These are phyloP conservation scores for Ogataea chonburiensis DNA, from an alignment of 805 yeast species.

Conservation along the genomic window DNA sequence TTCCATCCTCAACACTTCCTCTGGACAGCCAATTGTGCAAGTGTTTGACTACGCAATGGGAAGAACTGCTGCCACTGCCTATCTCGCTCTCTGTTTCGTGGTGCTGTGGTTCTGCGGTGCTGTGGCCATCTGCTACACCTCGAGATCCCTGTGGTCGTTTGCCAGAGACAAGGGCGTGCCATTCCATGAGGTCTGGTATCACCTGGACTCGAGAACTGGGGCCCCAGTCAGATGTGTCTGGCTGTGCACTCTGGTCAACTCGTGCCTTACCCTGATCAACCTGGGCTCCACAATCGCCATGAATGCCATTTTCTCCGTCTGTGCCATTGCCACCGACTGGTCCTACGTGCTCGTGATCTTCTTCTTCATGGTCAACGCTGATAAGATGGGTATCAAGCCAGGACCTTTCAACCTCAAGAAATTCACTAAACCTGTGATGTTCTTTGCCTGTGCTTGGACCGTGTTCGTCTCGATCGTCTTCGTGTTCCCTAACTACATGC, in stretches of 20 bases:
- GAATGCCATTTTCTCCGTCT: slow-evolving; percentile 53
- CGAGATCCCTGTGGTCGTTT: slow-evolving; percentile 56
- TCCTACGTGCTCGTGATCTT: slow-evolving; percentile 48
- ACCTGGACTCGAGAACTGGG: slow-evolving; percentile 40
- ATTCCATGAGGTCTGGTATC: slow-evolving; percentile 41
- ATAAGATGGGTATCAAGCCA: slow-evolving; percentile 43
- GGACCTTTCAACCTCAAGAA: slow-evolving; percentile 51
- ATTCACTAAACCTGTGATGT: slow-evolving; percentile 41
- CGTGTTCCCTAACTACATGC: slow-evolving; percentile 51
- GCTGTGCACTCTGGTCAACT: slow-evolving; percentile 39
- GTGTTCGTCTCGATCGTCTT: slow-evolving; percentile 45
- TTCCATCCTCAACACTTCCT: slow-evolving; percentile 31
- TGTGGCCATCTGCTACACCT: slow-evolving; percentile 48
- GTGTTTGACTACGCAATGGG: slow-evolving; percentile 51
- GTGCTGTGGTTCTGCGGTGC: slow-evolving; percentile 54
- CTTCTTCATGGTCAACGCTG: slow-evolving; percentile 43
- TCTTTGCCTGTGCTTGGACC: slow-evolving; percentile 45
- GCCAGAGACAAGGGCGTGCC: slow-evolving; percentile 58
- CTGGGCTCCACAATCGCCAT: slow-evolving; percentile 45
- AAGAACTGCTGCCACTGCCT: slow-evolving; percentile 51
- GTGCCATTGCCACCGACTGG: slow-evolving; percentile 50
- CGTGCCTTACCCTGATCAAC: slow-evolving; percentile 45
- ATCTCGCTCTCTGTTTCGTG: slow-evolving; percentile 46
- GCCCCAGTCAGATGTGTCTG: slow-evolving; percentile 47
- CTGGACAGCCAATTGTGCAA: slow-evolving; percentile 56